Evolutionary conservation across 495 filamentous ascomycete genomes (phyloP), one percentile per base, ranked within the genome.

Genomic region (Penicillium goetzii): DNA sequence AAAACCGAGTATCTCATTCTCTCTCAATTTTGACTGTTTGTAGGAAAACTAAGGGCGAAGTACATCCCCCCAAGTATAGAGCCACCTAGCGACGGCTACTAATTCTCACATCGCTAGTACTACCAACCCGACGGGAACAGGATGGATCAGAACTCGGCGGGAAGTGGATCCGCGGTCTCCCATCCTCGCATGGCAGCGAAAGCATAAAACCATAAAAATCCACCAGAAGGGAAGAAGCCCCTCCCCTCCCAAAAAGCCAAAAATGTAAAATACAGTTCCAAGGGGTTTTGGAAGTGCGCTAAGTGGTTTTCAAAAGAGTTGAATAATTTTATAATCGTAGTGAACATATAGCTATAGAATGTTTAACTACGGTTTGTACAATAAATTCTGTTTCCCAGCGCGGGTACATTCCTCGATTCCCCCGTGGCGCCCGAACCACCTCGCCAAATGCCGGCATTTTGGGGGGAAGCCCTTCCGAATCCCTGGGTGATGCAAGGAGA

Each of bases 401-500:
- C 25, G 10, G 47, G 17, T 55, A 15, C 52, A 55, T 55, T 55
- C 52, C 8, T 32, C 52, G 52, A 55, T 55, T 32, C 30, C 30
- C 52, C 52, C 52, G 51, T 53, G 51, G 51, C 28, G 52, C 30
- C n/a, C 30, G 32, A 33, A 53, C 26, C 32, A 34, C 1, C 17
- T 55, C 8, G 17, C 17, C 50, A 36, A 55, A 55, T 55, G 52
- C 52, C 30, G 52, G 52, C 32, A 55, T 55, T 55, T 36, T 23
- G 19, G n/a, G 14, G 21, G 30, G 30, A 12, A 0, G 9, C 34
- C 34, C 17, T 30, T 21, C 52, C 32, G 52, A 30, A 55, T 55
- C 52, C 52, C 32, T 55, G 52, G 52, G 45, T 12, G 55, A 63
- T 45, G 61, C 47, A 63, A 63, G 61, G 61, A 52, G 49, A 23